These are phyloP conservation scores for Somion occarium DNA, from an alignment of 1,284 basidiomycete species.

Conservation along the genomic window DNA sequence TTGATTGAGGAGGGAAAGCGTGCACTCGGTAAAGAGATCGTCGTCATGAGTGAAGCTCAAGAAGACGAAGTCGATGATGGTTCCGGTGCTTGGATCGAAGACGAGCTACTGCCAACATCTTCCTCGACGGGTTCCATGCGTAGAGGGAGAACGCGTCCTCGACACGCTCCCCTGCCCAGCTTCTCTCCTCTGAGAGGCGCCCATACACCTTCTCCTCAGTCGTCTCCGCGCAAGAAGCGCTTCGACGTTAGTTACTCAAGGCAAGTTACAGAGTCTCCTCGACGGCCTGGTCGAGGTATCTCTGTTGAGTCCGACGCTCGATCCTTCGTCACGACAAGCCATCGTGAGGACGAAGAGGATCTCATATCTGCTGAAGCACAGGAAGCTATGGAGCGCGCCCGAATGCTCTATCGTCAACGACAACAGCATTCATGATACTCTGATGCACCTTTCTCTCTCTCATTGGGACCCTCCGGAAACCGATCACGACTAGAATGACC, in stretches of 20 bases:
- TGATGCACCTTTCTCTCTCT: not conserved
- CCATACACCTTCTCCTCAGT: conserved; percentile 14
- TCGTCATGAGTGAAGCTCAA: conserved; percentile 63
- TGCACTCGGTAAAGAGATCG: conserved; percentile 65
- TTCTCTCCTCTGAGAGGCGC: conserved; percentile 24
- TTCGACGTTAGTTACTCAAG: conserved; percentile 25
- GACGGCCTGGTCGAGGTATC: conserved; percentile 15
- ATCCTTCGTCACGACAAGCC: conserved; percentile 20
- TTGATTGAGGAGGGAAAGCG: conserved; percentile 72
- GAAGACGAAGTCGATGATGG: conserved; percentile 75
- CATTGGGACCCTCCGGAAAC: not conserved
- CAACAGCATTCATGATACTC: conserved; percentile 10
- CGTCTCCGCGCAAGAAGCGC: conserved; percentile 28
- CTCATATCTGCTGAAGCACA: conserved; percentile 58
- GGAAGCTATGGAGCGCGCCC: conserved; percentile 60
- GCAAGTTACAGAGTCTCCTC: conserved; percentile 13
- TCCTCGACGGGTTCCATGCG: conserved; percentile 27
- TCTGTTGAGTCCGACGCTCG: conserved; percentile 30
- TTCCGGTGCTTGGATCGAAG: conserved; percentile 52
- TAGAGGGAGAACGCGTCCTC: conserved; percentile 24
- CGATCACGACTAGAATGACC: not conserved
- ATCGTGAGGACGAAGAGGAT: conserved; percentile 33
- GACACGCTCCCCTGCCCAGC: conserved; percentile 10
- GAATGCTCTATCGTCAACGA: conserved; percentile 34
- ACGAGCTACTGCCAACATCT: conserved; percentile 20